Evolutionary conservation across 208 protist species (phyloP).

Genomic region (Zelonia costaricensis): DNA sequence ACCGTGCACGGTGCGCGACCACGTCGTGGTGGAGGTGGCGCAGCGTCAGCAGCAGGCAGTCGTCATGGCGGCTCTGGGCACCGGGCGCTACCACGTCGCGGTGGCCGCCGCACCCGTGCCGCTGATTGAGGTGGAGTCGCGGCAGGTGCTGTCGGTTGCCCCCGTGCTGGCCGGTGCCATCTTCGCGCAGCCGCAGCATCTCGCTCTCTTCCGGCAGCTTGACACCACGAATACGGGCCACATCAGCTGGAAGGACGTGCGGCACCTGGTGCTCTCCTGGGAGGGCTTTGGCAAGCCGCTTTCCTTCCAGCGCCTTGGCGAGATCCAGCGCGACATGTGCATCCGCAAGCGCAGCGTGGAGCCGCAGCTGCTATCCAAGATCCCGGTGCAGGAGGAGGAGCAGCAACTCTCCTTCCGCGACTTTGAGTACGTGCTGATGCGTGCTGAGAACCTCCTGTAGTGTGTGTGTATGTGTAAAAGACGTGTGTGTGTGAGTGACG

Average conservation of each 20-base stretch:
- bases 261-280: slow-evolving; percentile 53
- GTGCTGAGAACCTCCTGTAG: slow-evolving; percentile 51
- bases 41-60: slow-evolving; percentile 36
- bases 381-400: slow-evolving; percentile 69
- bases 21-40: slow-evolving; percentile 52
- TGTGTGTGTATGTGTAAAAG: background rate
- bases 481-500: too few relatives aligned
- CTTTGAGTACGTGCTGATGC: slow-evolving; percentile 73
- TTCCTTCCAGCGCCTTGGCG: slow-evolving; percentile 52
- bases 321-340: slow-evolving; percentile 65
- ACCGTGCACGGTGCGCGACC: slow-evolving; percentile 61
- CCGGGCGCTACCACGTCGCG: slow-evolving; percentile 55
- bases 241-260: slow-evolving; percentile 70
- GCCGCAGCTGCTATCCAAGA: slow-evolving; percentile 54
- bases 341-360: slow-evolving; percentile 46
- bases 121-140: slow-evolving; percentile 88
- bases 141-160: slow-evolving; percentile 64
- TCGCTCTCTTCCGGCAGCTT: slow-evolving; percentile 97
- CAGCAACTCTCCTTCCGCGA: slow-evolving; percentile 60
- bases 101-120: slow-evolving; percentile 97
- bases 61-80: slow-evolving; percentile 55
- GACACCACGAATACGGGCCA: slow-evolving; percentile 91
- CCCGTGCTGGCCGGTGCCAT: slow-evolving; percentile 78
- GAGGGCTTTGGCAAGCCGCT: slow-evolving; percentile 50
- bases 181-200: slow-evolving; percentile 89